phyloP scores from a whole-genome alignment of 257 asterid species.

The Jaltomata sinuosa region DNA sequence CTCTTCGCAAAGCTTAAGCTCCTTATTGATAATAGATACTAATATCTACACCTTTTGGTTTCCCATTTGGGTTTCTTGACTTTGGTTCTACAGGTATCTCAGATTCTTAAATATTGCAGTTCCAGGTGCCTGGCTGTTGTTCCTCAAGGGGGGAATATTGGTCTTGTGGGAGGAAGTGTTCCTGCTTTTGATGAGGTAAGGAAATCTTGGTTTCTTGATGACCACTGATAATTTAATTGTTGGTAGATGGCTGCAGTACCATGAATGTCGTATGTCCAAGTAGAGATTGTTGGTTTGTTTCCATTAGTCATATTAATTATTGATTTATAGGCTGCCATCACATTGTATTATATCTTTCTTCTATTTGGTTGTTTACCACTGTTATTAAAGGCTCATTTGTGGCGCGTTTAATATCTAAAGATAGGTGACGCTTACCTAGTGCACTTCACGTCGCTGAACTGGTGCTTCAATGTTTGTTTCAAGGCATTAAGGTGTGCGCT shows the following conservation, averaged over 20 bases:
- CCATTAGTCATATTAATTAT: not conserved
- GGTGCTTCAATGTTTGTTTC: not conserved
- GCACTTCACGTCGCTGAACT: not conserved
- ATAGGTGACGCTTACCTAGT: not conserved
- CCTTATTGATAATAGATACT: not conserved
- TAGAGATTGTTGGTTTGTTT: not conserved
- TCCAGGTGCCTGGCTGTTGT: slow-evolving; percentile 88
- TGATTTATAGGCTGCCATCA: not conserved
- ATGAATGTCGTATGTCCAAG: not conserved
- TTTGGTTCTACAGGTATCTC: slow-evolving; percentile 56
- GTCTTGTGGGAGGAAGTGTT: slow-evolving; percentile 98
- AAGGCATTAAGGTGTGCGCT: not conserved
- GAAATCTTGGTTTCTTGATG: not conserved
- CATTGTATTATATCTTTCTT: not conserved
- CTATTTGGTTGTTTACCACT: not conserved
- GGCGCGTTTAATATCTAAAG: not conserved
- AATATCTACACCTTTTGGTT: not conserved
- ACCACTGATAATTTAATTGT: not conserved
- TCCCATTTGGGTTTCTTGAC: not conserved
- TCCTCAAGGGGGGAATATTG: slow-evolving; percentile 99
- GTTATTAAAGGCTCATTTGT: not conserved
- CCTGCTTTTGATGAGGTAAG: slow-evolving; percentile 96
- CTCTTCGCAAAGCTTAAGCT: not conserved
- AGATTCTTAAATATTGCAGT: slow-evolving; percentile 82
- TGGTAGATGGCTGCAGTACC: not conserved